phyloP scores from a whole-genome alignment of 1,139 yeast species.

The Candida buenavistaensis region DNA sequence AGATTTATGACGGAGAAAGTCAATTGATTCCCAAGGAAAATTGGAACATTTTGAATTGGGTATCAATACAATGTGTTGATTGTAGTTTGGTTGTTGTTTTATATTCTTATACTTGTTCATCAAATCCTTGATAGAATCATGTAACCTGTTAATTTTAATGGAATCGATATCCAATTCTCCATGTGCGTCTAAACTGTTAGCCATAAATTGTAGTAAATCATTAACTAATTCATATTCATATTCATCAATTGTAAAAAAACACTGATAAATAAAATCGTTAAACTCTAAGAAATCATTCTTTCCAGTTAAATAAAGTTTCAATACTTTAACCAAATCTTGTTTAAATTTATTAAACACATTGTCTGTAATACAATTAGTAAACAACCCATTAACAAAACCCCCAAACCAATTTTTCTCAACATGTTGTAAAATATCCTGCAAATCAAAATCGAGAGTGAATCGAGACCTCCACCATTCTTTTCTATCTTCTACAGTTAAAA shows the following conservation, averaged over 20 bases:
- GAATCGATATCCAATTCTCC: conserved; percentile 65
- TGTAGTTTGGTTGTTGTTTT: conserved; percentile 7
- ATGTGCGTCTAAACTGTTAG: conserved; percentile 60
- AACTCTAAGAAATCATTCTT: conserved; percentile 29
- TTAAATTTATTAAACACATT: conserved; percentile 36
- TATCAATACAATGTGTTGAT: conserved; percentile 68
- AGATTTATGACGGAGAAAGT: conserved; percentile 53
- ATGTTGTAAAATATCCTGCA: conserved; percentile 53
- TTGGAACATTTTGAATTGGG: conserved; percentile 62
- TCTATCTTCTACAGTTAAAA: conserved; percentile 62
- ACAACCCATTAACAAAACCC: conserved; percentile 69
- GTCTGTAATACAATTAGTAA: conserved; percentile 29
- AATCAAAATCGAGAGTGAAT: conserved; percentile 56
- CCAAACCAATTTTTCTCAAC: conserved; percentile 77
- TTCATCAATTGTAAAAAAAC: conserved; percentile 50
- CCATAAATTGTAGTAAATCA: conserved; percentile 62
- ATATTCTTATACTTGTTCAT: conserved; percentile 42
- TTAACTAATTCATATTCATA: conserved; percentile 28
- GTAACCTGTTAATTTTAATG: conserved; percentile 55
- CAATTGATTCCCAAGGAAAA: conserved; percentile 89
- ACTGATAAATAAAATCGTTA: conserved; percentile 50
- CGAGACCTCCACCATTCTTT: conserved; percentile 79
- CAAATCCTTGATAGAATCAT: conserved; percentile 22
- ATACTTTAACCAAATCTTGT: conserved; percentile 33
- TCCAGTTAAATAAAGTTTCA: conserved; percentile 24